Evolutionary conservation across 169 alveolate species (phyloP), one percentile per base, ranked within the genome.

Genomic region (Theileria orientalis): DNA sequence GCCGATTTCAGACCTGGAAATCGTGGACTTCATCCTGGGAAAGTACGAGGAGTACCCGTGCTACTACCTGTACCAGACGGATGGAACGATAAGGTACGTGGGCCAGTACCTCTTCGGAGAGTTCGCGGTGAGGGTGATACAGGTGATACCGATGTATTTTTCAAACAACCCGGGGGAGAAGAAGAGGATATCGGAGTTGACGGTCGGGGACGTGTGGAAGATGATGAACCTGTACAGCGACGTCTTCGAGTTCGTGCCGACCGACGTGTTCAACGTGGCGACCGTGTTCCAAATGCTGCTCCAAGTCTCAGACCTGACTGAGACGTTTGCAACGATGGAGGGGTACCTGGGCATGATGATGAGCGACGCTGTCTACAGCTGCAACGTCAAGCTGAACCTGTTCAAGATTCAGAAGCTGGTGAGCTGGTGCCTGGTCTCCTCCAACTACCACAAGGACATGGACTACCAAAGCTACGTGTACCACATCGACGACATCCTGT

Each of bases 401-500:
- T 73, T 73, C 47, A 73, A 73, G 66, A 73, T 73, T 29, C 83
- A 73, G 8, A 37, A 56, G 11, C 14, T 21, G 30, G 33, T 73
- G 0, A 67, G 40, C 32, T 42, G 42, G 75, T 66, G 73, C 33
- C 19, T 73, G 1, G 25, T 33, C 2, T 25, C 59, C 21, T 77
- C 83, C 9, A 73, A 63, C 63, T 46, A 29, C 13, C 11, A 30
- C 23, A 5, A 14, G 0, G 51, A 46, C 5, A 25, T 73, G 33
- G 56, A 66, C 11, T 73, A 61, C 56, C 27, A 7, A 1, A 19
- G 3, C 41, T 23, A 54, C 30, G 35, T 47, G 16, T 27, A 25
- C 52, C 29, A 73, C n/a, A 13, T 73, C 25, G 83, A 73, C 54
- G 25, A 66, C 3, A 30, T 73, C 37, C 21, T 73, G 16, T 73